Evolutionary conservation across 2,329 filamentous ascomycete species (phyloP), one percentile per base, ranked within the genome.

Genomic region (Sclerotinia glacialis): DNA sequence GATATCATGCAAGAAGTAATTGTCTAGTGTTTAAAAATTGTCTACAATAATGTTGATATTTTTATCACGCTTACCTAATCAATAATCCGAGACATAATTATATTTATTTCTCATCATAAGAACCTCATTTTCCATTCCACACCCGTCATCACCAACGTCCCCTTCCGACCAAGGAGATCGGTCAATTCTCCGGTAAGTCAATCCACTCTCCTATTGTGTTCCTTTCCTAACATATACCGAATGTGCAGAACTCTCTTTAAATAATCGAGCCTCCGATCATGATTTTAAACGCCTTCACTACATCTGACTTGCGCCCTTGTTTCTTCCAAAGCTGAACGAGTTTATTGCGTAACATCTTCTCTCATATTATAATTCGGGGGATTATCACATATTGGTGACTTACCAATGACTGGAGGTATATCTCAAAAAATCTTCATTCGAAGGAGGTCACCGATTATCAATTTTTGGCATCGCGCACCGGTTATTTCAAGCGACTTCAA

Each of bases 101-200:
- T 47, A 46, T 58, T 44, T 44, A 58, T 42, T 44, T 26, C 16
- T n/a, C 18, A 31, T 46, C 23, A 46, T 23, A 14, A 7, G 23
- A 18, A 50, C 18, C 34, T 58, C 53, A 18, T 16, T 42, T 16
- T 42, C 23, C 16, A 42, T 1, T 46, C 18, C 1, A 31, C 14
- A 34, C n/a, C n/a, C n/a, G n/a, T n/a, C n/a, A n/a, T n/a, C n/a
- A n/a, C n/a, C n/a, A n/a, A n/a, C n/a, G n/a, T n/a, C n/a, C n/a
- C n/a, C n/a, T n/a, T n/a, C 7, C 18, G 21, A n/a, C 2, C 21
- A 7, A 11, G n/a, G 55, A 31, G 55, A 59, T 46, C 12, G 9
- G 3, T 16, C 26, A 46, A 59, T 59, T 59, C 40, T 59, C 40
- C 47, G 42, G 56, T 60, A 47, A 37, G 56, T 46, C 28, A 16